phyloP scores from a whole-genome alignment of 805 yeast genomes.

The Nakazawaea ishiwadae region DNA sequence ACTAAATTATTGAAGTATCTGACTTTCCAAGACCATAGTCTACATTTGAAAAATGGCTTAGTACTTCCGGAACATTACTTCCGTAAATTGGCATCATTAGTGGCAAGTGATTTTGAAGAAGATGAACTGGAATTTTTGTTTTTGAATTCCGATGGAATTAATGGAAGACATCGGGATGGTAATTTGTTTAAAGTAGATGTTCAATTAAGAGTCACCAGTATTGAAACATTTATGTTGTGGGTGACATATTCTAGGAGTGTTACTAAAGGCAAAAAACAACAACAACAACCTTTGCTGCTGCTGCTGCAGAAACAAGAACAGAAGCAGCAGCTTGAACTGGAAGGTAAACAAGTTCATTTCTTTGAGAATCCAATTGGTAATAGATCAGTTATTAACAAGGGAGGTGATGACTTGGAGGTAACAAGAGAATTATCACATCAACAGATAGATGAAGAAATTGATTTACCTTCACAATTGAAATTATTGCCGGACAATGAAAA shows the following conservation, averaged over 20 bases:
- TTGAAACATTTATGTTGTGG: conserved; percentile 69
- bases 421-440: conserved; percentile 6
- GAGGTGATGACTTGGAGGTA: conserved; percentile 4
- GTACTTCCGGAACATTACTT: conserved; percentile 92
- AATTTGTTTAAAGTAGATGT: conserved; percentile 62
- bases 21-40: conserved; percentile 31
- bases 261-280: background rate
- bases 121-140: conserved; percentile 46
- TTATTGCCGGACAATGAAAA: conserved; percentile 35
- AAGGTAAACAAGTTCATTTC: conserved; percentile 9
- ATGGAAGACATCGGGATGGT: conserved; percentile 71
- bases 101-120: conserved; percentile 22
- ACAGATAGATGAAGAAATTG: conserved; percentile 13
- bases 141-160: conserved; percentile 58
- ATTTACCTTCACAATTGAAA: conserved; percentile 53
- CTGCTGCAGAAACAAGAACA: too few relatives aligned
- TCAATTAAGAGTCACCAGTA: conserved; percentile 67
- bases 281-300: too few relatives aligned
- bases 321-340: too few relatives aligned
- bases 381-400: conserved; percentile 1
- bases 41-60: conserved; percentile 47
- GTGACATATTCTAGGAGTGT: conserved; percentile 66
- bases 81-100: conserved; percentile 56
- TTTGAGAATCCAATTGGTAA: conserved; percentile 6
- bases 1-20: conserved; percentile 39